Evolutionary conservation across 768 basidiomycete genomes (phyloP), one percentile per base, ranked within the genome.

Genomic region (Tephrocybe sp.): DNA sequence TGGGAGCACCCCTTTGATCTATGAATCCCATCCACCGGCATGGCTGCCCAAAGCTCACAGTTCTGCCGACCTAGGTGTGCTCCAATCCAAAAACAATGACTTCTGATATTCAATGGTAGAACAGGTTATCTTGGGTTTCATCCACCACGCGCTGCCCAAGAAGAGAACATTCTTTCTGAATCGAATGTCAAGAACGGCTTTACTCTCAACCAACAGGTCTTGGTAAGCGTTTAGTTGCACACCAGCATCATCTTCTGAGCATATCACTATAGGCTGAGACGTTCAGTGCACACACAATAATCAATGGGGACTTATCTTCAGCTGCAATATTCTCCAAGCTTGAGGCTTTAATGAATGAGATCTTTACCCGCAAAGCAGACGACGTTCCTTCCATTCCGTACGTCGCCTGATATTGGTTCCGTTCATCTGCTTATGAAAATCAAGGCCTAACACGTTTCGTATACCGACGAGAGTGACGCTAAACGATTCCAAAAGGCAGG

Each of bases 391-490:
- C 73, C 3, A 69, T 92, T 38, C 84, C 86, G 91, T 91, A 63
- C 57, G 87, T 70, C 42, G 23, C 39, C 16, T 19, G 13, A 18
- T 4, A 30, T 46, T 11, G 34, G 5, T 30, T 29, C 18, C 15
- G 27, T 33, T 16, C 33, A 2, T 5, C 12, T 45, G 3, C 40
- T 49, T 5, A 50, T 44, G 57, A 8, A 13, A 29, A 8, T 27
- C 7, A 55, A 87, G 89, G 12, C 52, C 77, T 4, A 82, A 83
- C 19, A 76, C 83, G 1, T 93, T 90, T 65, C 86, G 84, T 44
- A 80, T 92, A 57, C 91, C 91, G 0, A 80, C 84, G n/a, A 72
- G 91, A 57, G 88, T 90, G 4, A 92, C 91, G 1, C 69, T 88
- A 11, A 91, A 86, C 44, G 88, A 91, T 56, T 69, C 82, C 5